Evolutionary conservation across 1,284 basidiomycete genomes (phyloP).

Genomic region (Papiliotrema laurentii): DNA sequence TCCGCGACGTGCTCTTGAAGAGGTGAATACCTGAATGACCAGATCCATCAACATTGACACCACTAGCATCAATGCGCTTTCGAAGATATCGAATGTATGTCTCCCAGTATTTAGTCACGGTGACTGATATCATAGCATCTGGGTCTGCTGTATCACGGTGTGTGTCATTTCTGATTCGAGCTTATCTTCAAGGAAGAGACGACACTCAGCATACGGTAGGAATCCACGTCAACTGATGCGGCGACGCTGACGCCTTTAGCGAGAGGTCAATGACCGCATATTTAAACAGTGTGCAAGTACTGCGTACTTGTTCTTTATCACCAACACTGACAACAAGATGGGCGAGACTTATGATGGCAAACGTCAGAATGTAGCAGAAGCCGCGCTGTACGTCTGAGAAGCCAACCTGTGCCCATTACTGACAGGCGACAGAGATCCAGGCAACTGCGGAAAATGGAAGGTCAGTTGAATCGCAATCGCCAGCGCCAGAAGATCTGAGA

Average conservation of each 20-base stretch:
- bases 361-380: slow-evolving; percentile 22
- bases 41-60: neutral
- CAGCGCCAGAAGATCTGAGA: neutral
- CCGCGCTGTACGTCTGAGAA: slow-evolving; percentile 23
- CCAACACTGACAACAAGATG: slow-evolving; percentile 11
- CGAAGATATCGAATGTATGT: slow-evolving; percentile 44
- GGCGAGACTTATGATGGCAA: slow-evolving; percentile 25
- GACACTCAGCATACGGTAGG: slow-evolving; percentile 28
- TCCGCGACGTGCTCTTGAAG: slow-evolving; percentile 26
- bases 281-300: slow-evolving; percentile 38
- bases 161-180: neutral
- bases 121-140: slow-evolving; percentile 29
- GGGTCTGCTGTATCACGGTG: slow-evolving; percentile 40
- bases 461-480: slow-evolving; percentile 19
- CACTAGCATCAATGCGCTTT: slow-evolving; percentile 34
- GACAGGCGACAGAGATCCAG: slow-evolving; percentile 21
- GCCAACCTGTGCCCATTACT: neutral
- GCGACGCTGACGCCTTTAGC: slow-evolving; percentile 14
- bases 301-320: neutral
- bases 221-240: neutral
- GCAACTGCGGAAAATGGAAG: slow-evolving; percentile 53
- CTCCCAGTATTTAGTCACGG: neutral
- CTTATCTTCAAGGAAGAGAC: slow-evolving; percentile 21
- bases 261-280: slow-evolving; percentile 26
- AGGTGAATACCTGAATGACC: no score